Conservation (phyloP, 179 eudicot species). For the Silene coronaria region DNA sequence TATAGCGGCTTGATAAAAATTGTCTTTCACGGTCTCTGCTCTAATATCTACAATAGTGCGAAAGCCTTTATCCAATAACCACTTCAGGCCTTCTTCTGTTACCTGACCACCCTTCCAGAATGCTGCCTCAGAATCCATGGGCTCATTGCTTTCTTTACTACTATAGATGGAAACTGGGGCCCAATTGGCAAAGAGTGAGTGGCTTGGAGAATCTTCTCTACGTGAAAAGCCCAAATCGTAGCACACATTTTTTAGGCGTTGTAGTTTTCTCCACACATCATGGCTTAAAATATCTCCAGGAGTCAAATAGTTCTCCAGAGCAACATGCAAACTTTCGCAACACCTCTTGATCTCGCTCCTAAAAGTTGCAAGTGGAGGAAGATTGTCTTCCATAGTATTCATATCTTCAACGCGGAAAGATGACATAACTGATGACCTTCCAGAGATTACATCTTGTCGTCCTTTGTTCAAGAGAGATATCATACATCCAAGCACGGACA, state of each 20-base stretch:
- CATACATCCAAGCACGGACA: slow-evolving; percentile 96
- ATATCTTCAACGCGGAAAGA: slow-evolving; percentile 47
- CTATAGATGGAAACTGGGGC: slow-evolving; percentile 54
- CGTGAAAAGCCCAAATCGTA: slow-evolving; percentile 93
- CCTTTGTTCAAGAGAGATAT: slow-evolving; percentile 83
- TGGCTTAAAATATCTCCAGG: slow-evolving; percentile 51
- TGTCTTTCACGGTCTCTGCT: slow-evolving; percentile 70
- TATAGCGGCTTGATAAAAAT: slow-evolving; percentile 50
- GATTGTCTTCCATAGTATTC: slow-evolving; percentile 46
- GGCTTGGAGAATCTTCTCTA: slow-evolving; percentile 61
- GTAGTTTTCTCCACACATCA: slow-evolving; percentile 82
- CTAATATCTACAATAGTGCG: slow-evolving; percentile 84
- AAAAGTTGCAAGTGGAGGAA: slow-evolving; percentile 84
- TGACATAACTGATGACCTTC: slow-evolving; percentile 57
- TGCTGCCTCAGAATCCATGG: slow-evolving; percentile 49
- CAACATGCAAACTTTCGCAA: slow-evolving; percentile 92
- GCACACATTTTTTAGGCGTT: slow-evolving; percentile 67
- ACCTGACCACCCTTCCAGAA: slow-evolving; percentile 95
- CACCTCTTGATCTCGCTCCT: slow-evolving; percentile 89
- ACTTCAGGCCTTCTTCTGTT: slow-evolving; percentile 78
- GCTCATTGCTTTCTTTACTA: slow-evolving; percentile 41
- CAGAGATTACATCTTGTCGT: slow-evolving; percentile 79
- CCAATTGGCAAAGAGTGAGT: slow-evolving; percentile 78
- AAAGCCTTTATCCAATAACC: slow-evolving; percentile 71
- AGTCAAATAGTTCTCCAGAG: slow-evolving; percentile 67